These are phyloP conservation scores for Crepidotus variabilis DNA, from an alignment of 768 basidiomycete genomes.

Conservation along the genomic window DNA sequence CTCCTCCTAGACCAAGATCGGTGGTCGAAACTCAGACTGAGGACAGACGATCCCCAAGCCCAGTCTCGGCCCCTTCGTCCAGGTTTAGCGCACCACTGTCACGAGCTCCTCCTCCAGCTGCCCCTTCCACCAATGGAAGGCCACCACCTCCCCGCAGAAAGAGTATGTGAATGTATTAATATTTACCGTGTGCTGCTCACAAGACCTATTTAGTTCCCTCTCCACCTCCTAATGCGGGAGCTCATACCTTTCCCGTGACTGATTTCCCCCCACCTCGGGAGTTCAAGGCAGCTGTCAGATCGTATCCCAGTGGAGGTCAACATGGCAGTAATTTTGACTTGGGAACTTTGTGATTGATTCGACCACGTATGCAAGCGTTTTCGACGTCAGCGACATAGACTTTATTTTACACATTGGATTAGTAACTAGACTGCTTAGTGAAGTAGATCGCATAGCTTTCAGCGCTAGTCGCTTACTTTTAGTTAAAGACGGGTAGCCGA, in stretches of 20 bases:
- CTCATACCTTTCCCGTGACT: slow-evolving; percentile 69
- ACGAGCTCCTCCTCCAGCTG: slow-evolving; percentile 14
- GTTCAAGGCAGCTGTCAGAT: slow-evolving; percentile 46
- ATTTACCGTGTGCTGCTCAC: slow-evolving; percentile 11
- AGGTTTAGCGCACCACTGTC: slow-evolving; percentile 16
- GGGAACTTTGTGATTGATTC: slow-evolving; percentile 24
- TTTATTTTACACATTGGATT: too few relatives aligned
- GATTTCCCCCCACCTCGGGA: slow-evolving; percentile 77
- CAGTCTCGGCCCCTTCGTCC: background rate
- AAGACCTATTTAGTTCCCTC: slow-evolving; percentile 35
- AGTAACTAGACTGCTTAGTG: too few relatives aligned
- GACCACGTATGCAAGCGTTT: too few relatives aligned
- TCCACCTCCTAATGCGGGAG: slow-evolving; percentile 57
- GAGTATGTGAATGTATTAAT: slow-evolving; percentile 36
- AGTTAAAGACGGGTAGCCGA: too few relatives aligned
- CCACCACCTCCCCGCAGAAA: slow-evolving; percentile 40
- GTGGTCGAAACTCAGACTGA: slow-evolving; percentile 15
- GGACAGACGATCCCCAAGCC: slow-evolving; percentile 4
- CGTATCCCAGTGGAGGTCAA: slow-evolving; percentile 63
- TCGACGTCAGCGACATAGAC: too few relatives aligned
- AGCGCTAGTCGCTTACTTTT: too few relatives aligned
- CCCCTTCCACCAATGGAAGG: slow-evolving; percentile 20
- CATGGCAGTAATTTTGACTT: slow-evolving; percentile 73
- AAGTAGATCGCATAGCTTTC: too few relatives aligned
- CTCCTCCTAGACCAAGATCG: slow-evolving; percentile 25